phyloP scores from a whole-genome alignment of 2,329 filamentous ascomycete genomes.

The Blastomyces parvus region DNA sequence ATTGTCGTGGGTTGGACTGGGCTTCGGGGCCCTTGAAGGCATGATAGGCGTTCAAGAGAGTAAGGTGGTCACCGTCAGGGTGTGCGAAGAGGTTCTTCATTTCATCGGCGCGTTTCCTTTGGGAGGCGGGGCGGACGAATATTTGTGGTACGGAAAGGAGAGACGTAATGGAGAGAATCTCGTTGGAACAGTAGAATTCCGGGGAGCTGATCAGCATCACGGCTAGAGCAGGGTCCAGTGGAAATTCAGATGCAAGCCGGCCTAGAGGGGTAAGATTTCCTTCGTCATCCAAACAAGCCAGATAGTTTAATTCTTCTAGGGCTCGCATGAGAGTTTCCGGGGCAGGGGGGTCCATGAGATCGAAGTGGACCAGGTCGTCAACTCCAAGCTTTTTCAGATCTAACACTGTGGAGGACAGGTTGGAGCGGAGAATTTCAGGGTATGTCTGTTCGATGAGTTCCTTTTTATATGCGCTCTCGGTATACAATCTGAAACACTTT shows the following conservation, averaged over 20 bases:
- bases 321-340: constrained; percentile 98
- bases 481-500: constrained; percentile 97
- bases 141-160: constrained; percentile 90
- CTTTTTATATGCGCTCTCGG: constrained; percentile 90
- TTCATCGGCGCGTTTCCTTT: constrained; percentile 85
- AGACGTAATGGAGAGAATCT: constrained; percentile 90
- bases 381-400: constrained; percentile 97
- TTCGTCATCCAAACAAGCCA: constrained; percentile 92
- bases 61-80: constrained; percentile 87
- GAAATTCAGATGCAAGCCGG: constrained; percentile 84
- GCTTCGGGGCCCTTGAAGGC: constrained; percentile 74
- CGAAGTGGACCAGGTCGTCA: constrained; percentile 93
- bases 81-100: constrained; percentile 95
- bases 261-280: constrained; percentile 84
- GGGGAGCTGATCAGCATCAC: constrained; percentile 98
- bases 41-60: constrained; percentile 94
- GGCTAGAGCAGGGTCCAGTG: constrained; percentile 82
- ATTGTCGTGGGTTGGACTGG: constrained; percentile 68
- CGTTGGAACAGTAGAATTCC: constrained; percentile 97
- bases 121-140: constrained; percentile 76
- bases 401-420: constrained; percentile 86
- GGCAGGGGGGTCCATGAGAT: constrained; percentile 95
- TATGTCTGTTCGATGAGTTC: constrained; percentile 97
- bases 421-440: constrained; percentile 89
- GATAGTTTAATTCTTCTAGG: constrained; percentile 92